These are phyloP conservation scores for Circinella minor DNA, from an alignment of 371 early-diverging fungal genomes.

Conservation along the genomic window DNA sequence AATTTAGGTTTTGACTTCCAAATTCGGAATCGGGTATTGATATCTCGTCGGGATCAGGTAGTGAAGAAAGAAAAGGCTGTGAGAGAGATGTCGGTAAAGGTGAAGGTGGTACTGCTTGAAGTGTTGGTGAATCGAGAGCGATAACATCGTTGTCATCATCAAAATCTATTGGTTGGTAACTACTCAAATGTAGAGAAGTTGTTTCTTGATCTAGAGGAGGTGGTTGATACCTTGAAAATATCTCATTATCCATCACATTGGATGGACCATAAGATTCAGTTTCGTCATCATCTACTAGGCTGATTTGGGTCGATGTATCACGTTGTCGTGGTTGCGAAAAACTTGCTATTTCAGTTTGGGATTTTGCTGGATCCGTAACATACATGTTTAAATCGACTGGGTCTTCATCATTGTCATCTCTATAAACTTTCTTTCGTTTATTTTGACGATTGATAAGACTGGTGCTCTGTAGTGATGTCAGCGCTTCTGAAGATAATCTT, in stretches of 20 bases:
- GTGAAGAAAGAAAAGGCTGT: neutral
- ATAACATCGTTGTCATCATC: neutral
- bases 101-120: neutral
- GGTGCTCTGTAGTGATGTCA: too few species aligned
- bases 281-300: constrained; percentile 2
- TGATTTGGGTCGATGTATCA: neutral
- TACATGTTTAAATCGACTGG: constrained; percentile 23
- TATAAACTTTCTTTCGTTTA: neutral
- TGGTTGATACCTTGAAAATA: neutral
- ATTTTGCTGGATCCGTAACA: constrained; percentile 15
- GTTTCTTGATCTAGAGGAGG: neutral
- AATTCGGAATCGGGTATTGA: neutral
- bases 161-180: neutral
- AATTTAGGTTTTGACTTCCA: neutral
- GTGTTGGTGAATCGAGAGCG: neutral
- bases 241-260: neutral
- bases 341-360: neutral
- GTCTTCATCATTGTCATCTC: constrained; percentile 4
- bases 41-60: constrained; percentile 5
- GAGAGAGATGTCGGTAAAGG: neutral
- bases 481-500: too few species aligned
- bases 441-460: neutral
- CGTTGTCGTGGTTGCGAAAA: neutral
- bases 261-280: neutral
- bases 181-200: neutral